Evolutionary conservation across 768 basidiomycete species (phyloP), one percentile per base, ranked within the genome.

Genomic region (Xerocomellus chrysenteron): DNA sequence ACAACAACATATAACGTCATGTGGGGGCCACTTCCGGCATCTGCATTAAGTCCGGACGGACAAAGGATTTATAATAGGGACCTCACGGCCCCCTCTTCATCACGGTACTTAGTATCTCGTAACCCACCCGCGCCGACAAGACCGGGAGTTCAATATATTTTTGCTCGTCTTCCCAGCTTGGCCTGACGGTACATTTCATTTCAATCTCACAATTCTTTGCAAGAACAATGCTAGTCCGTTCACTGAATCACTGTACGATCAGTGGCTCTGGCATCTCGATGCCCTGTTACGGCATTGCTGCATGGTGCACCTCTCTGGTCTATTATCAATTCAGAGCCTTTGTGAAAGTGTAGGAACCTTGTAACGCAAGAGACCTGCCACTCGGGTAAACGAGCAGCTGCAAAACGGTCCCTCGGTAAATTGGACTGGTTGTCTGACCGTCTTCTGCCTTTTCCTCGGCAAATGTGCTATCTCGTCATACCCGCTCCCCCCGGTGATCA

Each of bases 1-100:
- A 54, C 53, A 54, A 54, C 28, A 37, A 35, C 32, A 13, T 26
- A 8, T 51, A 32, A 51, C 50, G 50, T 51, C 30, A 51, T 47
- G 16, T 11, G 57, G 47, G 19, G 30, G 36, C 30, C n/a, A 24
- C 30, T 47, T 41, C 50, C 40, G 30, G 9, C 39, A 28, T 47
- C 41, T 56, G 49, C 32, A 21, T 24, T 14, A 26, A 13, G 28
- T 8, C 46, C 17, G 8, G 10, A 19, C 12, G 28, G 39, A 30
- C 37, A 32, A 50, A 21, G 13, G n/a, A 7, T 6, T 21, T 26
- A 9, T 24, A 5, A 36, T 11, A 39, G 10, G 24, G 2, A 33
- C 47, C 32, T 32, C 24, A 24, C 14, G 21, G 21, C 21, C 21
- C 21, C 21, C 39, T 14, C 42, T 16, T 24, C 24, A 8, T 35